phyloP scores from a whole-genome alignment of 768 basidiomycete genomes.

The Boletus barrowsii region DNA sequence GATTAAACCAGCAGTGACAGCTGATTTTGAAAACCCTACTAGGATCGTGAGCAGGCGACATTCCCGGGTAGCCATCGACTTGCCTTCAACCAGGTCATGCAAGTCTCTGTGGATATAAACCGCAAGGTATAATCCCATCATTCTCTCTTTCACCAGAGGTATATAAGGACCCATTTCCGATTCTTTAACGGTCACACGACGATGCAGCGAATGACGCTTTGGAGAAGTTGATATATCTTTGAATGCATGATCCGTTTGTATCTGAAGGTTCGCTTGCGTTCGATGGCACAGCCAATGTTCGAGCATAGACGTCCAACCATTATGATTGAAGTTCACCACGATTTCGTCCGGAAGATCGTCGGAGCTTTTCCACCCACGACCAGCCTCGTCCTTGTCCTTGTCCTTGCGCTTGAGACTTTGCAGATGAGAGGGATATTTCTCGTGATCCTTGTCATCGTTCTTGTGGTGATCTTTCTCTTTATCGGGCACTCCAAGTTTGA shows the following conservation, averaged over 20 bases:
- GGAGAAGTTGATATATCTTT: slow-evolving; percentile 39
- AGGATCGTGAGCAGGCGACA: background rate
- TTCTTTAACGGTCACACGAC: slow-evolving; percentile 42
- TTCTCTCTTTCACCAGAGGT: slow-evolving; percentile 80
- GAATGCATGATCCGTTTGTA: slow-evolving; percentile 14
- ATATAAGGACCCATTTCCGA: slow-evolving; percentile 72
- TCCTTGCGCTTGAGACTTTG: slow-evolving; percentile 35
- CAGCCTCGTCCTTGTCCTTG: slow-evolving; percentile 36
- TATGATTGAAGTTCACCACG: slow-evolving; percentile 28
- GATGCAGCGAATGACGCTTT: slow-evolving; percentile 43
- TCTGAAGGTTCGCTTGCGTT: slow-evolving; percentile 24
- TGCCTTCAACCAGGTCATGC: slow-evolving; percentile 61
- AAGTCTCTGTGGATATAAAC: slow-evolving; percentile 73
- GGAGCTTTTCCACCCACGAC: slow-evolving; percentile 33
- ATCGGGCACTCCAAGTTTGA: slow-evolving; percentile 62
- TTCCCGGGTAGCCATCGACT: slow-evolving; percentile 1
- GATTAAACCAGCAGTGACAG: slow-evolving; percentile 86
- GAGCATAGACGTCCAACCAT: slow-evolving; percentile 73
- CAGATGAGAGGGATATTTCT: slow-evolving; percentile 28
- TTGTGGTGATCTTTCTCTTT: slow-evolving; percentile 36
- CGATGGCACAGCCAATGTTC: slow-evolving; percentile 67
- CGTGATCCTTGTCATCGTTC: slow-evolving; percentile 30
- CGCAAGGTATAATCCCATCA: slow-evolving; percentile 86
- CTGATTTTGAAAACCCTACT: slow-evolving; percentile 70
- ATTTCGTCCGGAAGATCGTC: slow-evolving; percentile 36